phyloP scores from a whole-genome alignment of 2,329 filamentous ascomycete genomes.

The Venturia aucupariae region DNA sequence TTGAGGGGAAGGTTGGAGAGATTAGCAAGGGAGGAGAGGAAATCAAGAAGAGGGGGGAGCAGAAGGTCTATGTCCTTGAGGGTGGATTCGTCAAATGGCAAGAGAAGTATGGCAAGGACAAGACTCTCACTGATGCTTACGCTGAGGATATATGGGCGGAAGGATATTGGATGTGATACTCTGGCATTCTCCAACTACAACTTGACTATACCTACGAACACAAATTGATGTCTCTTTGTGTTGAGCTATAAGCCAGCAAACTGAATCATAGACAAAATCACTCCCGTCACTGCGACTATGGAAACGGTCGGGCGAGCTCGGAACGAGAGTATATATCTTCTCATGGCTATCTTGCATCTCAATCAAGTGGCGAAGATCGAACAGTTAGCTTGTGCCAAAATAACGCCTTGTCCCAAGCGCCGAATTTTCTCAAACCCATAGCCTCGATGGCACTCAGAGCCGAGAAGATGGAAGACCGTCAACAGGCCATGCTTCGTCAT shows the following conservation, averaged over 20 bases:
- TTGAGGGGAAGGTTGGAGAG: constrained; percentile 17
- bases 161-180: constrained; percentile 5
- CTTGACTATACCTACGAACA: background rate
- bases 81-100: constrained; percentile 86
- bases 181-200: background rate
- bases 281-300: too few relatives aligned
- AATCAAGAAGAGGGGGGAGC: constrained; percentile 30
- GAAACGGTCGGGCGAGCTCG: background rate
- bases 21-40: constrained; percentile 17
- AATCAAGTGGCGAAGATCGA: background rate
- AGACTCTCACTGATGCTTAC: constrained; percentile 74
- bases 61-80: constrained; percentile 74
- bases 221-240: too few relatives aligned
- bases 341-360: too few relatives aligned
- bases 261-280: too few relatives aligned
- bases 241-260: too few relatives aligned
- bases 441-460: background rate
- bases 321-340: background rate
- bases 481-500: background rate
- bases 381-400: too few relatives aligned
- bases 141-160: constrained; percentile 71
- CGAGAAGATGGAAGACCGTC: background rate
- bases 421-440: background rate
- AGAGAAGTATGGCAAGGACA: constrained; percentile 66
- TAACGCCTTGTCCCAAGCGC: background rate